Conservation (phyloP, 2,329 filamentous ascomycete genomes). For the Aspergillus fumigatiaffinis region DNA sequence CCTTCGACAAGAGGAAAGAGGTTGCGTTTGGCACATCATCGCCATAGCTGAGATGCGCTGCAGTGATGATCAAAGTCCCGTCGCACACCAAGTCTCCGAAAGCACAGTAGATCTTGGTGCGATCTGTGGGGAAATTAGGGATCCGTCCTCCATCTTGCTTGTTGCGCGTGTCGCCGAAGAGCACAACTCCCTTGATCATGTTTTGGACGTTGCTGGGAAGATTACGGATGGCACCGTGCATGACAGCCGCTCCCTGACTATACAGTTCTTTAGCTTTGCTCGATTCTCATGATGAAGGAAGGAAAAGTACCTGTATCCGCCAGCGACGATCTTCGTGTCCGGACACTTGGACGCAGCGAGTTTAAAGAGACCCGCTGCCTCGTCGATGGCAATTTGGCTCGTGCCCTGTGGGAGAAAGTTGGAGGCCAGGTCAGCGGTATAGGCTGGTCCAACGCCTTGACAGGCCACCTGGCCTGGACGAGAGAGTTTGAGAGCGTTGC, state of each 20-base stretch:
- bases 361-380: slow-evolving; percentile 8
- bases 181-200: slow-evolving; percentile 38
- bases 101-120: slow-evolving; percentile 16
- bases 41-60: slow-evolving; percentile 14
- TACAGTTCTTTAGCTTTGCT: not conserved
- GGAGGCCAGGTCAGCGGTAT: slow-evolving; percentile 6
- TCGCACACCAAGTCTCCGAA: slow-evolving; percentile 15
- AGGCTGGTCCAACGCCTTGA: slow-evolving; percentile 12
- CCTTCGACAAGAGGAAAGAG: slow-evolving; percentile 6
- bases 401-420: slow-evolving; percentile 11
- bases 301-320: slow-evolving; percentile 8
- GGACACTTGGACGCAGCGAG: slow-evolving; percentile 11
- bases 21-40: slow-evolving; percentile 11
- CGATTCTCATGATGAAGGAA: not conserved
- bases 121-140: slow-evolving; percentile 16
- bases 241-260: slow-evolving; percentile 43
- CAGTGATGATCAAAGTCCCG: slow-evolving; percentile 13
- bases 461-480: slow-evolving; percentile 6
- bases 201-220: slow-evolving; percentile 20
- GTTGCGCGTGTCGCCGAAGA: slow-evolving; percentile 36
- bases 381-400: slow-evolving; percentile 5
- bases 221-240: slow-evolving; percentile 37
- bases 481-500: not conserved
- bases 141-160: slow-evolving; percentile 14
- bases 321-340: slow-evolving; percentile 10